Conservation (phyloP, 345 rosid species). For the Rhodamnia argentea region DNA sequence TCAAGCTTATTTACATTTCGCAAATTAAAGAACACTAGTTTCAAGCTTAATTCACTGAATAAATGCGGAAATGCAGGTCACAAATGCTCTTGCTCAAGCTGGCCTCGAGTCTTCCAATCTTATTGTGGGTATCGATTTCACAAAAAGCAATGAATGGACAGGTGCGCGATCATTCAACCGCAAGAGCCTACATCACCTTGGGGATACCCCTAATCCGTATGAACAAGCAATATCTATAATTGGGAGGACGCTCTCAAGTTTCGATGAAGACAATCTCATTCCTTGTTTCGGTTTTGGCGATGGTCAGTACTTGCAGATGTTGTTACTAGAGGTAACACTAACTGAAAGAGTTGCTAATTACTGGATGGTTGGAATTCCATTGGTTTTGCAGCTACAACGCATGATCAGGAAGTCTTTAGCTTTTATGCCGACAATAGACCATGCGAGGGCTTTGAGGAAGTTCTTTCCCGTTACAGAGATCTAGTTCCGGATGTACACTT, state of each 20-base stretch:
- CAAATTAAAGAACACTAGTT: background rate
- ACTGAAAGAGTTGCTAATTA: background rate
- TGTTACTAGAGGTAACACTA: background rate
- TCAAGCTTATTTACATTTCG: background rate
- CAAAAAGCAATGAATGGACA: slow-evolving; percentile 76
- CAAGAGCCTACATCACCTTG: slow-evolving; percentile 28
- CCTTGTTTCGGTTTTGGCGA: slow-evolving; percentile 53
- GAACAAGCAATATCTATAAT: slow-evolving; percentile 46
- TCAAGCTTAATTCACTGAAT: background rate
- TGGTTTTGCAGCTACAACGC: slow-evolving; percentile 33
- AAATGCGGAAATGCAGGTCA: slow-evolving; percentile 30
- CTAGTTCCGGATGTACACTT: slow-evolving; percentile 30
- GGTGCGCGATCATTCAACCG: slow-evolving; percentile 37
- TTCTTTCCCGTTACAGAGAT: slow-evolving; percentile 34
- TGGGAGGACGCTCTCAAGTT: slow-evolving; percentile 38
- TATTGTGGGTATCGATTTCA: slow-evolving; percentile 61
- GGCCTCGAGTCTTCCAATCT: slow-evolving; percentile 78
- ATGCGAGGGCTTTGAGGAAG: slow-evolving; percentile 41
- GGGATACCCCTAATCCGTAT: slow-evolving; percentile 29
- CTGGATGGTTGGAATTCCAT: background rate
- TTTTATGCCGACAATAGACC: slow-evolving; percentile 28
- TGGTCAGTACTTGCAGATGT: slow-evolving; percentile 13
- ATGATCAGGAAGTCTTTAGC: slow-evolving; percentile 39
- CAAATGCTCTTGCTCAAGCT: slow-evolving; percentile 51
- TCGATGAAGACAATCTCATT: slow-evolving; percentile 42